Percentiles rank a stretch among this genome's conserved stretches.
Conservation (phyloP, 208 protist genomes). For the Angomonas deanei region DNA sequence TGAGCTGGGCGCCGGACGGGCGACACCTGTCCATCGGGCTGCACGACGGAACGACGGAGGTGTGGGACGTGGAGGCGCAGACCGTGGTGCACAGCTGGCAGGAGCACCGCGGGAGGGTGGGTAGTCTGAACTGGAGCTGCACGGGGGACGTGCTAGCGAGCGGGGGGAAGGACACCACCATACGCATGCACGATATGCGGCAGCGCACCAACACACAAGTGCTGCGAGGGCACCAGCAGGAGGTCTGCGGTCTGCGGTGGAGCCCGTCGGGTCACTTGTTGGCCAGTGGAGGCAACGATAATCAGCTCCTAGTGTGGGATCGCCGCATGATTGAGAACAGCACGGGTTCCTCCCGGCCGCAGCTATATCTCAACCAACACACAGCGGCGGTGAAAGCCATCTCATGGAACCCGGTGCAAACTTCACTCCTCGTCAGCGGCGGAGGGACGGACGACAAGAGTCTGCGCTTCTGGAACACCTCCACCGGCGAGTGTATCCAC, state of each 20-base stretch:
- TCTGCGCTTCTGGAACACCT: constrained; percentile 98
- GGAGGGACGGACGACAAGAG: constrained; percentile 97
- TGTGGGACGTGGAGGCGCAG: constrained; percentile 88
- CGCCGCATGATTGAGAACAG: constrained; percentile 19
- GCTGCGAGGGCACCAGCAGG: constrained; percentile 89
- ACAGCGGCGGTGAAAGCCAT: constrained; percentile 97
- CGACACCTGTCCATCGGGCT: constrained; percentile 83
- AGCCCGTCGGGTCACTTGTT: constrained; percentile 89
- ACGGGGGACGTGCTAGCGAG: constrained; percentile 72
- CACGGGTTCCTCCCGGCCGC: constrained; percentile 36
- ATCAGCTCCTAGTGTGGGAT: constrained; percentile 96
- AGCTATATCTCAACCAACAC: constrained; percentile 91
- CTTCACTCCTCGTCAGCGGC: constrained; percentile 94
- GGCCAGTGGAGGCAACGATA: constrained; percentile 98
- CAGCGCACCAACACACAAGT: constrained; percentile 31
- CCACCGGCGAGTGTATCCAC: constrained; percentile 91
- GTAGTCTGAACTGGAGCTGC: constrained; percentile 93
- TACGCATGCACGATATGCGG: constrained; percentile 95
- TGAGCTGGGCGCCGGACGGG: constrained; percentile 93
- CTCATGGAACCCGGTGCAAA: constrained; percentile 97
- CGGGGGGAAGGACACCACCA: constrained; percentile 93
- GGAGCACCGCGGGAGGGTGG: constrained; percentile 89
- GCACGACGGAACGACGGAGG: constrained; percentile 80
- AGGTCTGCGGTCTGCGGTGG: constrained; percentile 97
- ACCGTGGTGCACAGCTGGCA: constrained; percentile 71